phyloP scores from a whole-genome alignment of 257 asterid genomes.

The Asclepias syriaca region DNA sequence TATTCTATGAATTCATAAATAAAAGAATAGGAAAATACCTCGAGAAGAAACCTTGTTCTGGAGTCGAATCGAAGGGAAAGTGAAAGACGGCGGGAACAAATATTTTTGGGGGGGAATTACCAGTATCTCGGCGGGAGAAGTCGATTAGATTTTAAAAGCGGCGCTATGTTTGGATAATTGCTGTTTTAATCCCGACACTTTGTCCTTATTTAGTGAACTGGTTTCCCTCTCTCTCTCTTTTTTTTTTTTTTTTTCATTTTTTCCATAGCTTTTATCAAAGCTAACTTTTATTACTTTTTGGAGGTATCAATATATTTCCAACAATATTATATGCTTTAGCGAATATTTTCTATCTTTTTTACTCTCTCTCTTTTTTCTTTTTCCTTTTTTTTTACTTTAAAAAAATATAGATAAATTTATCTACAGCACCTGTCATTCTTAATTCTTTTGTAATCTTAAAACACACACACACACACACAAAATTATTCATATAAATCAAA shows the following conservation, averaged over 20 bases:
- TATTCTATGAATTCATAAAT: not conserved
- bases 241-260: too few species aligned
- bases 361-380: too few species aligned
- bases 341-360: not conserved
- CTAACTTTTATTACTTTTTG: not conserved
- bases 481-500: too few species aligned
- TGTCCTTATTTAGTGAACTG: too few species aligned
- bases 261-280: constrained; percentile 8
- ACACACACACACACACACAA: too few species aligned
- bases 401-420: too few species aligned
- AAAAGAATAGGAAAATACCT: not conserved
- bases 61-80: not conserved
- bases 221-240: too few species aligned
- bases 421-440: not conserved
- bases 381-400: too few species aligned
- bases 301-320: not conserved
- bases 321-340: not conserved
- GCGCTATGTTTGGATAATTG: constrained; percentile 7
- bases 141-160: not conserved
- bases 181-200: constrained; percentile 7
- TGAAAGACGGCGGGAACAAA: not conserved
- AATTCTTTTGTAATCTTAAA: too few species aligned
- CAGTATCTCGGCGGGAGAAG: not conserved
- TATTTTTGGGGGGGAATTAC: not conserved
- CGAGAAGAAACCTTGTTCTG: not conserved